Conservation (phyloP, 1,139 yeast genomes). For the Sugiyamaella neomexicana region DNA sequence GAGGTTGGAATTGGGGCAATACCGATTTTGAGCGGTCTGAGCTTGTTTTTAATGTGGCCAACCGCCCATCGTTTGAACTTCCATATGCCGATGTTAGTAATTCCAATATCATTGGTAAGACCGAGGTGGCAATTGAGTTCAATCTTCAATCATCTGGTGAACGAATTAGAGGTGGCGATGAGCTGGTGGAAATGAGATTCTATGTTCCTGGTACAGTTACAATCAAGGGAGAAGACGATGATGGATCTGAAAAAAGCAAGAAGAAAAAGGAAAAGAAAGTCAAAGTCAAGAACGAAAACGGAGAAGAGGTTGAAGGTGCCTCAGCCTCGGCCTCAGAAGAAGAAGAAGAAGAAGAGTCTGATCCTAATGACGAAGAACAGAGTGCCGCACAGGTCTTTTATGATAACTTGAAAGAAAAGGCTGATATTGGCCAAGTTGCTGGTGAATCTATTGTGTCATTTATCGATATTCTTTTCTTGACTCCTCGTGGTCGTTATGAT, state of each 20-base stretch:
- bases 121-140: constrained; percentile 90
- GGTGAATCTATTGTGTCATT: constrained; percentile 98
- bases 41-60: constrained; percentile 78
- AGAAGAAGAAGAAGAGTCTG: constrained; percentile 31
- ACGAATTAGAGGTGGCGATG: constrained; percentile 80
- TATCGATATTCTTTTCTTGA: constrained; percentile 85
- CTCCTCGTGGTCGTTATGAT: constrained; percentile 96
- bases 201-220: constrained; percentile 81
- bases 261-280: constrained; percentile 37
- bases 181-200: constrained; percentile 89
- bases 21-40: constrained; percentile 91
- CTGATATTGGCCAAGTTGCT: constrained; percentile 93
- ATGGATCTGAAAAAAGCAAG: constrained; percentile 34
- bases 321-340: too few species aligned
- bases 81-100: constrained; percentile 81
- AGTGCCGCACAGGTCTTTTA: constrained; percentile 83
- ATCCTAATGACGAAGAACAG: constrained; percentile 52
- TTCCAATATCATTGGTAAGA: constrained; percentile 88
- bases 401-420: constrained; percentile 88
- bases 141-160: constrained; percentile 60
- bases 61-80: constrained; percentile 87
- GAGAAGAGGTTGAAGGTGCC: constrained; percentile 37
- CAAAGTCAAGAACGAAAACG: constrained; percentile 40
- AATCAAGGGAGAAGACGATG: constrained; percentile 31
- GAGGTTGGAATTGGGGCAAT: constrained; percentile 99